Base-by-base conservation (phyloP, 768 basidiomycete species). In the Russula vinacea region DNA sequence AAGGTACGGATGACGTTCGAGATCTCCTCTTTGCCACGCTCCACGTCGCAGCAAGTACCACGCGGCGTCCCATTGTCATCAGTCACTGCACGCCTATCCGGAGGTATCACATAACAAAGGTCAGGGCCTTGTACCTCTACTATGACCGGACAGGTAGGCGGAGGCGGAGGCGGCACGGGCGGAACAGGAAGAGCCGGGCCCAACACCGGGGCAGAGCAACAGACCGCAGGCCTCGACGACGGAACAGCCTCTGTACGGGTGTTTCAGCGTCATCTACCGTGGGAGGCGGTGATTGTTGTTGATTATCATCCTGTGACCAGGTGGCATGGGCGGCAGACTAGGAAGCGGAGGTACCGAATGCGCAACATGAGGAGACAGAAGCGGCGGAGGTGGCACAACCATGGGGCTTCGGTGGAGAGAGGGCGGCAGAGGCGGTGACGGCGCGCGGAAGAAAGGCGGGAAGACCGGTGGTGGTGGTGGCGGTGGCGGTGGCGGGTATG, bases 1-100 rank as follows among this genome's bases (percentile, higher is more conserved):
- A 88, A 87, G n/a, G 75, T 75, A 53, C 73, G 67, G 44, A 89
- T 66, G 37, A 86, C 71, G 1, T 66, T 56, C 60, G 77, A 74
- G 8, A 88, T 73, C 58, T 87, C 84, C 44, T 71, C 72, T 72
- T 79, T 86, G 55, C 77, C 78, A 58, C 80, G 74, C 1, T 77
- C 67, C 4, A 80, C 68, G 5, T 80, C 72, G 71, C 83, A 85
- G 70, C 82, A 83, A 35, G 73, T 58, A 35, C 24, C 44, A 13
- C 45, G 56, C 51, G 32, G 52, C 24, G 45, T 62, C 32, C 45
- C 60, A 39, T 59, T 56, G 56, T 35, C 53, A 37, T 49, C 54
- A 8, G 19, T n/a, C 9, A 32, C 44, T 16, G 47, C 37, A 37
- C 29, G 53, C 17, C 45, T 33, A 40, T 16, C 26, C 29, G 16